These are phyloP conservation scores for Nepenthes alata DNA, from an alignment of 179 eudicot genomes.

Conservation along the genomic window DNA sequence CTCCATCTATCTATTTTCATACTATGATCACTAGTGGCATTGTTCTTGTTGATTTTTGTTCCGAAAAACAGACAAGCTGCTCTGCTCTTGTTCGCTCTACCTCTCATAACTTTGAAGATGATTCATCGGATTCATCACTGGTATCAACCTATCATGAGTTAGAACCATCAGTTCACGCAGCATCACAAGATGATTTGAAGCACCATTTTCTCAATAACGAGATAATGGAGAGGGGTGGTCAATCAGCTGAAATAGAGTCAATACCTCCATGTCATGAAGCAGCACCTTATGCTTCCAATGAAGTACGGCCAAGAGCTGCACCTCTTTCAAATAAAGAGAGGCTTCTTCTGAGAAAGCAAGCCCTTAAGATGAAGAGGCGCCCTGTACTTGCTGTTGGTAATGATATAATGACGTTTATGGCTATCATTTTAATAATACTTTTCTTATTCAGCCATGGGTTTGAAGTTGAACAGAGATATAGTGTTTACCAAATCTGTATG, in stretches of 20 bases:
- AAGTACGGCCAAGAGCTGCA: constrained; percentile 27
- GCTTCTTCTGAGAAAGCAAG: constrained; percentile 78
- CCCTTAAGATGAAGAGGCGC: constrained; percentile 57
- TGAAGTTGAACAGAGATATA: not conserved
- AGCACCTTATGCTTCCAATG: constrained; percentile 10
- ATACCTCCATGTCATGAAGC: constrained; percentile 12
- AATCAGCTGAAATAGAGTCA: constrained; percentile 16
- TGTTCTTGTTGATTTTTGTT: constrained; percentile 10
- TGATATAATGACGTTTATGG: not conserved
- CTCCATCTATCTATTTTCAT: not conserved
- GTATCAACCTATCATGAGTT: constrained; percentile 15
- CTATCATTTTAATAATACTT: not conserved
- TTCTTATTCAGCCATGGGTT: constrained; percentile 2
- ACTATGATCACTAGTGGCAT: not conserved
- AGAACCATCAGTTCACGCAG: constrained; percentile 9
- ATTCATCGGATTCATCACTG: constrained; percentile 9
- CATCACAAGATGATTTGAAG: constrained; percentile 12
- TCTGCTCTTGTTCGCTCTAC: constrained; percentile 12
- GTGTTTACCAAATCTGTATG: no score
- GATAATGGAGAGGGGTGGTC: not conserved
- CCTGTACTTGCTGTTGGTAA: constrained; percentile 91
- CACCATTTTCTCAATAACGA: constrained; percentile 6
- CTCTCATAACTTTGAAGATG: constrained; percentile 16
- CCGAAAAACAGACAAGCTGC: constrained; percentile 15
- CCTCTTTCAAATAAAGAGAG: constrained; percentile 82